Base-by-base conservation (phyloP, 2,329 filamentous ascomycete genomes). In the Colletotrichum falcatum region DNA sequence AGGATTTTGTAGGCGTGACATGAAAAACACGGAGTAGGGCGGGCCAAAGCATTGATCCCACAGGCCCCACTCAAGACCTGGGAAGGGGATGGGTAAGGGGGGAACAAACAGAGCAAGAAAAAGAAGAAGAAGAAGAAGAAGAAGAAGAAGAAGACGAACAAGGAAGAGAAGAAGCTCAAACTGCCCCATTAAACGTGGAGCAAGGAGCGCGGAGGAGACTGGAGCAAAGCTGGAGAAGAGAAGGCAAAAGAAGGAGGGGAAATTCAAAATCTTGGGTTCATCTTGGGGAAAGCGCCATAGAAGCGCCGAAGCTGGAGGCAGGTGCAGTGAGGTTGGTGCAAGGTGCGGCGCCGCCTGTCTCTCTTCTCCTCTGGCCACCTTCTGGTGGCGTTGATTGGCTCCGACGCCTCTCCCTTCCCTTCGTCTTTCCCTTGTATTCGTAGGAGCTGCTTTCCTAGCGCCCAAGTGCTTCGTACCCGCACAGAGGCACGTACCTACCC, bases 211-310 rank as follows among this genome's bases (percentile, higher is more conserved):
- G 48, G 46, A 67, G 58, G 20, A 56, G 14, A 55, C 30, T 48
- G 51, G 37, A 39, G 37, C 28, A 28, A 53, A 35, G 35, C n/a
- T 48, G 53, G n/a, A 48, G 35, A 35, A 58, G 64, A 16, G 3
- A 23, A 54, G 14, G 26, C n/a, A 30, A 51, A 58, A 16, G 12
- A 12, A 20, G 16, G 16, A 20, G 11, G n/a, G 14, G 5, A 20
- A 20, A 51, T 5, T 14, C 11, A 30, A 23, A 56, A 37, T 55
- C 53, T 18, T 56, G 53, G 61, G 46, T 58, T 39, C 56, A 54
- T 59, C 35, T 67, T 71, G 55, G 67, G 67, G 67, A 67, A 70
- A 70, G 64, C 67, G 56, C 67, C 67, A 70, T 60, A 70, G 67
- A 67, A 70, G 64, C 67, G 67, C 67, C 67, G 67, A 70, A 26